A percentile compares a stretch with the other conserved stretches of the same genome.
Conservation (phyloP, 2,329 filamentous ascomycete species). For the Camillea tinctor region DNA sequence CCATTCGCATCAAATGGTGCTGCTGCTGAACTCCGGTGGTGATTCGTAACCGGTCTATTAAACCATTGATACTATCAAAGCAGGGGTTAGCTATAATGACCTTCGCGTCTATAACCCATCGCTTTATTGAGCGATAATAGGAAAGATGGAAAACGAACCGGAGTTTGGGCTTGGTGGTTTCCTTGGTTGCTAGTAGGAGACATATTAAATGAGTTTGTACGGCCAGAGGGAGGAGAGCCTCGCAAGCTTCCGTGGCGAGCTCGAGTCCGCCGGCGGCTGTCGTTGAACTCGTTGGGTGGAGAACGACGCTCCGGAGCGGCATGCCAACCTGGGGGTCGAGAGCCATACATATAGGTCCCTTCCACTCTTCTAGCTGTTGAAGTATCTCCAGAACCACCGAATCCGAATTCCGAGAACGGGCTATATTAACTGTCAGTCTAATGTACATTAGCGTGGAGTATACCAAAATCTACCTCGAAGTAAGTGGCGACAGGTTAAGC, state of each 20-base stretch:
- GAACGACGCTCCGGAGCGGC: conserved; percentile 26
- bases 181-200: conserved; percentile 11
- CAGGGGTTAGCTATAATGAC: conserved; percentile 17
- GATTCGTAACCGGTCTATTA: conserved; percentile 9
- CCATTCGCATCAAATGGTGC: conserved; percentile 9
- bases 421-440: conserved; percentile 5
- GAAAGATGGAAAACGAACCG: conserved; percentile 23
- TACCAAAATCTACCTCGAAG: conserved; percentile 12
- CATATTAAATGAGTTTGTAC: conserved; percentile 18
- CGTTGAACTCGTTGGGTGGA: conserved; percentile 27
- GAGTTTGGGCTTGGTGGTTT: conserved; percentile 14
- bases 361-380: conserved; percentile 17
- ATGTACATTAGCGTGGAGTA: not conserved
- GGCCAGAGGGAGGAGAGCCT: conserved; percentile 22
- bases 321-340: conserved; percentile 19
- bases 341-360: conserved; percentile 5
- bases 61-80: conserved; percentile 20
- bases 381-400: not conserved
- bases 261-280: conserved; percentile 31
- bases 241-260: conserved; percentile 28
- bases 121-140: conserved; percentile 10
- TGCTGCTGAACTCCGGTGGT: conserved; percentile 15
- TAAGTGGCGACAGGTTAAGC: conserved; percentile 3
- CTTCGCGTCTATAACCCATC: conserved; percentile 3
- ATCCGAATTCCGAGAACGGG: conserved; percentile 4